These are phyloP conservation scores for Globomyces pollinis-pini DNA, from an alignment of 192 early-diverging fungal genomes.

Conservation along the genomic window DNA sequence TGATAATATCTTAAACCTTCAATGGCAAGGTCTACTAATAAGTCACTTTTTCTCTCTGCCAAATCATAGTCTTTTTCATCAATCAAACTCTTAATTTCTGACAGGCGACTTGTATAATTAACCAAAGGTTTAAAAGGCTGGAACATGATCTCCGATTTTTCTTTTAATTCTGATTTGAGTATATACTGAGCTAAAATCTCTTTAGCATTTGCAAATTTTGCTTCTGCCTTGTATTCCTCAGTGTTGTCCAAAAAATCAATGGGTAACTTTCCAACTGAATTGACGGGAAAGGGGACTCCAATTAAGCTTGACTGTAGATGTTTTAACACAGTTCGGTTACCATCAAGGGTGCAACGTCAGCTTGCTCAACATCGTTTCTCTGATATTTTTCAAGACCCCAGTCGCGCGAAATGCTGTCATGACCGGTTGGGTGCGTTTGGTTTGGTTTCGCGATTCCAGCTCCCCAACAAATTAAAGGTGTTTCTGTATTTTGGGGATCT, in stretches of 20 bases:
- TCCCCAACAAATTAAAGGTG: constrained; percentile 92
- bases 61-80: constrained; percentile 49
- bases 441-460: constrained; percentile 72
- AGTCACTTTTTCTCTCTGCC: constrained; percentile 59
- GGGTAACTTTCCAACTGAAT: constrained; percentile 89
- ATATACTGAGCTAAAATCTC: constrained; percentile 81
- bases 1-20: constrained; percentile 91
- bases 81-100: constrained; percentile 51
- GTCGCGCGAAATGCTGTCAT: constrained; percentile 62
- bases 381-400: constrained; percentile 61
- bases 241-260: constrained; percentile 65
- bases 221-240: constrained; percentile 65
- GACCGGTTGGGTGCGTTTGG: constrained; percentile 46
- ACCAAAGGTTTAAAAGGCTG: constrained; percentile 62
- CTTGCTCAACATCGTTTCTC: constrained; percentile 83
- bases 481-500: constrained; percentile 89
- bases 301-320: constrained; percentile 65
- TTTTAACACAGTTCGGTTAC: constrained; percentile 28
- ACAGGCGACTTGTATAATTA: constrained; percentile 1
- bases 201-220: constrained; percentile 70
- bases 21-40: constrained; percentile 58
- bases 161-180: constrained; percentile 74
- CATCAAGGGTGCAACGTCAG: constrained; percentile 95
- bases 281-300: constrained; percentile 80
- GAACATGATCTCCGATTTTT: constrained; percentile 71